These are phyloP conservation scores for Plasmodium knowlesi DNA, from an alignment of 169 alveolate species.

Conservation along the genomic window DNA sequence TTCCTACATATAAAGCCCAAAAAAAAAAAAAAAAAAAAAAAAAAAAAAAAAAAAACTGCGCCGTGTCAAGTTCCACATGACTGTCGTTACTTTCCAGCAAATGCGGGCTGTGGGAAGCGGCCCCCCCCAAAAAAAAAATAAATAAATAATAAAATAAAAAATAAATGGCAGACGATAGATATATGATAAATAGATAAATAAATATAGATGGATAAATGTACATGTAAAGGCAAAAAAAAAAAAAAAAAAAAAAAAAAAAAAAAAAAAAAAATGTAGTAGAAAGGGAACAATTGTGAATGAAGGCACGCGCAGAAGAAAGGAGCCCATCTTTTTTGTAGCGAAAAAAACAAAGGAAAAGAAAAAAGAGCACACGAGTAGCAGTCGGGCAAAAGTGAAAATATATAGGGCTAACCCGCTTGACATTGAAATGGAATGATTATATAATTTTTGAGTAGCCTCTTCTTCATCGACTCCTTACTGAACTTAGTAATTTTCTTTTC, in stretches of 20 bases:
- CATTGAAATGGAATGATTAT: background rate
- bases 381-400: background rate
- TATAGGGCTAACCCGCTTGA: background rate
- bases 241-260: background rate
- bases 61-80: background rate
- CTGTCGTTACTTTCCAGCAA: background rate
- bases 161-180: background rate
- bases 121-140: too few species aligned
- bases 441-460: background rate
- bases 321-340: background rate
- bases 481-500: background rate
- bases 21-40: background rate
- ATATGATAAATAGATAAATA: too few species aligned
- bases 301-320: background rate
- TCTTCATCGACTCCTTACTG: background rate
- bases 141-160: too few species aligned
- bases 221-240: background rate
- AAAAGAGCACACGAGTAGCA: background rate
- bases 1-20: background rate
- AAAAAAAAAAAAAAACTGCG: slow-evolving; percentile 6
- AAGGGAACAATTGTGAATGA: background rate
- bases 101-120: background rate
- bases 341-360: background rate
- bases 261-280: background rate
- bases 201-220: background rate